Evolutionary conservation across 768 basidiomycete species (phyloP), one percentile per base, ranked within the genome.

Genomic region (Scleroderma bovista): DNA sequence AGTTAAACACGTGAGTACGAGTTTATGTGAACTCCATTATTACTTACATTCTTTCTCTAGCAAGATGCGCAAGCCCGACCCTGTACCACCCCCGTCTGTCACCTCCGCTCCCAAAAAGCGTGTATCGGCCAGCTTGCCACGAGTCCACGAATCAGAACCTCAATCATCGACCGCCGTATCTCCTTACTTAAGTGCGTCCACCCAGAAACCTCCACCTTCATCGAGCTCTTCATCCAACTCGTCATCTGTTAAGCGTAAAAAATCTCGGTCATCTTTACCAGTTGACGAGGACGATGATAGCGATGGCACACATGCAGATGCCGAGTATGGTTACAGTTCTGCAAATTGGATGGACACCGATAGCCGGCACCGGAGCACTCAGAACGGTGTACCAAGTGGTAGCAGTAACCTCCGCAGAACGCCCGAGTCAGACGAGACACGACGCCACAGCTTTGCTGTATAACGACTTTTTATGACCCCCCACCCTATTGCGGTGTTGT

Each of bases 21-120:
- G 37, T 47, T 39, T 31, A 51, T 44, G 39, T 45, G 22, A 37
- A 38, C 41, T 45, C 37, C 19, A 16, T 34, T 24, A 11, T 53
- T 46, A 51, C 44, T 56, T 52, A 29, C n/a, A 16, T 31, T 17
- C 29, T 20, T 15, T 40, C 34, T 58, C 39, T 60, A 90, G 88
- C 41, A 92, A 92, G 79, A 91, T 92, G 89, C 84, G 89, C 40
- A 91, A 91, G 68, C 88, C 89, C 10, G 86, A 88, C 56, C 71
- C 78, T 16, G 65, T 65, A 13, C 69, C 75, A 24, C 69, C 72
- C 13, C 58, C 60, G 8, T 63, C 66, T 10, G 50, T 68, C 13
- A 60, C 70, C 11, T 43, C 55, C 24, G 53, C 58, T 6, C 62
- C 61, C 34, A 77, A 74, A 64, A 80, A 81, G 64, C 72, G 79